Conservation (phyloP, 768 basidiomycete species). For the Mycena haematopus region DNA sequence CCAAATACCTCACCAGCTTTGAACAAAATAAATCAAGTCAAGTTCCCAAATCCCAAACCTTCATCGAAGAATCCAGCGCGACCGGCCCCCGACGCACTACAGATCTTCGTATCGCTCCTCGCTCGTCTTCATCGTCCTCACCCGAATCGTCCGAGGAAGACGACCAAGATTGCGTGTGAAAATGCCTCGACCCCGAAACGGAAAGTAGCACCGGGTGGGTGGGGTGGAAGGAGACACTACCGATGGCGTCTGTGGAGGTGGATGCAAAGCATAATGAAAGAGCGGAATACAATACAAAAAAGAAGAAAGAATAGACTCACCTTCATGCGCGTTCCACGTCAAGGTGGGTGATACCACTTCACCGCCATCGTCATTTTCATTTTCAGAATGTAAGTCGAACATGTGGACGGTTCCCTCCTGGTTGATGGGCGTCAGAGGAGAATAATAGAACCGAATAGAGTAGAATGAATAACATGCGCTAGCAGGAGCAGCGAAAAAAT, state of each 20-base stretch:
- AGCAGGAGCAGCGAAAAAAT: too few species aligned
- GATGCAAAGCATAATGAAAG: background rate
- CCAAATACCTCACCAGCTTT: too few species aligned
- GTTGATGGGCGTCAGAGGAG: background rate
- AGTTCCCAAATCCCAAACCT: constrained; percentile 30
- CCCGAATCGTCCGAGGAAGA: constrained; percentile 35
- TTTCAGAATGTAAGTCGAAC: constrained; percentile 52
- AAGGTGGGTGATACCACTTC: constrained; percentile 31
- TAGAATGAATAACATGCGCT: background rate
- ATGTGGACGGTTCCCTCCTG: constrained; percentile 66
- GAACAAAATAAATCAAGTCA: too few species aligned
- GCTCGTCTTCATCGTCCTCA: constrained; percentile 34
- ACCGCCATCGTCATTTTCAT: too few species aligned
- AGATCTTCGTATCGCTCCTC: background rate
- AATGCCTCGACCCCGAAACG: constrained; percentile 81
- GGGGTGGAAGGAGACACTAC: constrained; percentile 79
- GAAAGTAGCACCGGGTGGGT: constrained; percentile 62
- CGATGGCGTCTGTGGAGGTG: constrained; percentile 73
- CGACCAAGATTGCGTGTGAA: constrained; percentile 38
- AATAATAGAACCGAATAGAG: too few species aligned
- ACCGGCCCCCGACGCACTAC: constrained; percentile 16
- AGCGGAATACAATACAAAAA: background rate
- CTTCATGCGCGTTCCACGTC: constrained; percentile 60
- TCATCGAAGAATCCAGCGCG: constrained; percentile 31
- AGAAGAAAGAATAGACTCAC: constrained; percentile 44